These are phyloP conservation scores for Ilex asprella DNA, from an alignment of 257 asterid species.

Conservation along the genomic window DNA sequence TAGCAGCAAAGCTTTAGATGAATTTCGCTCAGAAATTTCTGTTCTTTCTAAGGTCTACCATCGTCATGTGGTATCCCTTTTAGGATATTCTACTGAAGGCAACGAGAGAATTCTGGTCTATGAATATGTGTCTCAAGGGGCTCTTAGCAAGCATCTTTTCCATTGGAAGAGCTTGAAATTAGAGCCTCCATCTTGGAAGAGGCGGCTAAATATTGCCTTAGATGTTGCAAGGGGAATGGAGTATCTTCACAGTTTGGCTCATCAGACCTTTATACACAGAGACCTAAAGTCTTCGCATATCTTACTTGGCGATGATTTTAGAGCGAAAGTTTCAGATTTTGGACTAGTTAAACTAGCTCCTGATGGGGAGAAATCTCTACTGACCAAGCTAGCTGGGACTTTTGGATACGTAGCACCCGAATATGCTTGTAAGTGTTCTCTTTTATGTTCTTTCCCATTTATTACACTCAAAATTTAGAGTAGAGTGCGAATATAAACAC, in stretches of 20 bases:
- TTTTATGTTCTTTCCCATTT: background rate
- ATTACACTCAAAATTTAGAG: background rate
- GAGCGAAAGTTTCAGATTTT: conserved; percentile 80
- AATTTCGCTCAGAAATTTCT: too few relatives aligned
- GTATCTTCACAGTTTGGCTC: background rate
- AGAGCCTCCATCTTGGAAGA: background rate
- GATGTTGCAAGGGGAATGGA: background rate
- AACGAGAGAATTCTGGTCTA: background rate
- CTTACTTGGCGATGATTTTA: conserved; percentile 73
- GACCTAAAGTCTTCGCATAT: background rate
- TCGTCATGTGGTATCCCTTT: too few relatives aligned
- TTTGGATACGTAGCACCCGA: too few relatives aligned
- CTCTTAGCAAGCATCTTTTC: too few relatives aligned
- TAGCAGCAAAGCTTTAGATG: too few relatives aligned
- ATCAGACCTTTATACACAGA: background rate
- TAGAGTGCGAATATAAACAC: background rate
- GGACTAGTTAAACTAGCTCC: conserved; percentile 94
- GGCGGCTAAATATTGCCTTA: too few relatives aligned
- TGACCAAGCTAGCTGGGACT: conserved; percentile 77
- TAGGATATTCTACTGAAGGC: background rate
- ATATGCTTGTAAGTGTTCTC: conserved; percentile 2
- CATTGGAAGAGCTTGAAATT: background rate
- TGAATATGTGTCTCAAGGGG: too few relatives aligned
- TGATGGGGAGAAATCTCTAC: conserved; percentile 67
- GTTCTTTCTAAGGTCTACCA: too few relatives aligned